phyloP scores from a whole-genome alignment of 2,329 filamentous ascomycete species.

The Arthrinium phaeospermum region DNA sequence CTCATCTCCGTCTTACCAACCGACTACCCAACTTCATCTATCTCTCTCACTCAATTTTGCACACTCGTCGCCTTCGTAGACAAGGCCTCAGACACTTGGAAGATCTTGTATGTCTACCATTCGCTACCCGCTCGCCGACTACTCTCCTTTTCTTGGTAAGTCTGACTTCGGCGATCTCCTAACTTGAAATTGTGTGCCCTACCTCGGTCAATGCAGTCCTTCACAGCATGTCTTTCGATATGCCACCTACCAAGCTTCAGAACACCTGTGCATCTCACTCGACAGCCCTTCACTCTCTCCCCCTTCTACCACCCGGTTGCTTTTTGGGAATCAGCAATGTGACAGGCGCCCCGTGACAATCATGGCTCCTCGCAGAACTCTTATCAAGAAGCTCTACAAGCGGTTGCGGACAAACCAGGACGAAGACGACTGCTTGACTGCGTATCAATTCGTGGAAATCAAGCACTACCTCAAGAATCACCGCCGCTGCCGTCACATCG shows the following conservation, averaged over 20 bases:
- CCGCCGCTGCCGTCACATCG: slow-evolving; percentile 24
- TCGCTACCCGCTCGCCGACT: slow-evolving; percentile 39
- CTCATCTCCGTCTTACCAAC: slow-evolving; percentile 8
- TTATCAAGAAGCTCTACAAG: slow-evolving; percentile 27
- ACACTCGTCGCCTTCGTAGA: slow-evolving; percentile 31
- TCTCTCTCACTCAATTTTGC: slow-evolving; percentile 22
- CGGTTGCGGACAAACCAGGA: slow-evolving; percentile 33
- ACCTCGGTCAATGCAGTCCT: not conserved
- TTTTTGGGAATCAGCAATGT: not conserved
- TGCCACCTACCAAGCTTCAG: not conserved
- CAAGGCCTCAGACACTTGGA: slow-evolving; percentile 29
- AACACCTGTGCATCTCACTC: not conserved
- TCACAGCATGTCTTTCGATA: not conserved
- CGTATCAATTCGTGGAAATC: slow-evolving; percentile 33
- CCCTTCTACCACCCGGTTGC: slow-evolving; percentile 18
- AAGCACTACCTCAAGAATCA: slow-evolving; percentile 33
- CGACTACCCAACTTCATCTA: slow-evolving; percentile 17
- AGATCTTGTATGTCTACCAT: slow-evolving; percentile 47
- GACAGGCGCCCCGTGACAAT: not conserved
- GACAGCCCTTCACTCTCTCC: not conserved
- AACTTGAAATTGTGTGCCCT: not conserved
- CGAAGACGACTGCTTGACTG: slow-evolving; percentile 32
- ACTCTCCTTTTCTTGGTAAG: slow-evolving; percentile 35
- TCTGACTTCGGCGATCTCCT: slow-evolving; percentile 12
- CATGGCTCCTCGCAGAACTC: slow-evolving; percentile 25